Percentiles rank a stretch among this genome's conserved stretches.
These are phyloP conservation scores for Colletotrichum karsti DNA, from an alignment of 2,329 filamentous ascomycete genomes.

Conservation along the genomic window DNA sequence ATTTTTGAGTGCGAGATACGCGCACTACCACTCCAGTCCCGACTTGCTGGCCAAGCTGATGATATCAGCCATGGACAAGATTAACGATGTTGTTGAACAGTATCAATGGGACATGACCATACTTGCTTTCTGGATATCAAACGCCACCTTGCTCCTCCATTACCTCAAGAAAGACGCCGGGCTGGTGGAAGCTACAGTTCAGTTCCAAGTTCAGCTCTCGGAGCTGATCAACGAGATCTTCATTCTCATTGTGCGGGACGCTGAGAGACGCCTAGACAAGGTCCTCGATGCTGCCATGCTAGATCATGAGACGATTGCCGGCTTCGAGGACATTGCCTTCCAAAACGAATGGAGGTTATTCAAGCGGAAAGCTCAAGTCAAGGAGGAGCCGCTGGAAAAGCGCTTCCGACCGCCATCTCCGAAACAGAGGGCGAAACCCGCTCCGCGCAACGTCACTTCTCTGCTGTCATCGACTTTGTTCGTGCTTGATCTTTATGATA, in stretches of 20 bases:
- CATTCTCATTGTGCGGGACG: conserved; percentile 95
- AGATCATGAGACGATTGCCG: conserved; percentile 97
- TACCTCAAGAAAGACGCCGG: conserved; percentile 81
- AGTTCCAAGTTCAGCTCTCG: conserved; percentile 92
- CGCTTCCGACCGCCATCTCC: conserved; percentile 92
- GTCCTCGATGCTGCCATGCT: conserved; percentile 93
- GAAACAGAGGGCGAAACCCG: conserved; percentile 89
- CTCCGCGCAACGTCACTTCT: conserved; percentile 94
- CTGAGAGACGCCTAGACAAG: conserved; percentile 95
- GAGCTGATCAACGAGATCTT: conserved; percentile 99
- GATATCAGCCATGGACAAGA: conserved; percentile 89
- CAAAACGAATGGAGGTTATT: conserved; percentile 99
- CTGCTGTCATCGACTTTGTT: conserved; percentile 95
- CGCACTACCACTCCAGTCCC: conserved; percentile 91
- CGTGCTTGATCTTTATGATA: conserved; percentile 97
- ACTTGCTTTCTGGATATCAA: conserved; percentile 98
- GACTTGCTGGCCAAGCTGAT: conserved; percentile 86
- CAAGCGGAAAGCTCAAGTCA: conserved; percentile 88
- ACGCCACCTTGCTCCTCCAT: conserved; percentile 92
- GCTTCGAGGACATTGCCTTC: conserved; percentile 95
- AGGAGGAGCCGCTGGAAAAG: conserved; percentile 90
- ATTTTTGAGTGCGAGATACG: conserved; percentile 94
- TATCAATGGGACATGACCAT: conserved; percentile 99
- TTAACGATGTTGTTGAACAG: conserved; percentile 94
- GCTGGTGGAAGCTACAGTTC: conserved; percentile 39